Base-by-base conservation (phyloP, 2,329 filamentous ascomycete genomes). In the Hypoxylon sp. region DNA sequence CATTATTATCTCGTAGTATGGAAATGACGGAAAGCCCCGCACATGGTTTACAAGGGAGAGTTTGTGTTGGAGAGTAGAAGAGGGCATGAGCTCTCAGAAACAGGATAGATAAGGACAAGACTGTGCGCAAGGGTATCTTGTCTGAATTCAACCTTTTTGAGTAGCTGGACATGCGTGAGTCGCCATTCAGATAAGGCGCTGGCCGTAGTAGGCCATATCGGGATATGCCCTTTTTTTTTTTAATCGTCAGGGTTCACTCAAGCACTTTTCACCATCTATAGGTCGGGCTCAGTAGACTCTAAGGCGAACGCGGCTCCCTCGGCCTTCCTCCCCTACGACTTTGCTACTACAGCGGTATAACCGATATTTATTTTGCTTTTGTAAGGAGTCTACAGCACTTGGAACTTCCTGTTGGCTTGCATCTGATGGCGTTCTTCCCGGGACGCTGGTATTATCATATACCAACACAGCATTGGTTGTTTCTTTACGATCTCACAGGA, bases 1-100 rank as follows among this genome's bases (percentile, higher is more conserved):
- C 79, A 93, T 94, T 66, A 89, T 93, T 70, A 85, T 90, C 74
- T 88, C 87, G 52, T 89, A 88, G 83, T 70, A 71, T 59, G 68
- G 57, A 31, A 55, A 65, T 22, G 47, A 69, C 33, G 52, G 13
- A 33, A 29, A 14, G 13, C 46, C 31, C 37, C 55, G 24, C 8
- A 17, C 11, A 11, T 72, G 66, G 67, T 64, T 68, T 37, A 51
- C 55, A 3, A 59, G 65, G 56, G 9, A 37, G 37, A 33, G 17
- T 17, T 24, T 17, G 14, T 37, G 3, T 37, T 31, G 13, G 56
- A 48, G 33, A 46, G 3, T 35, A 17, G 19, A 26, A 31, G n/a
- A 63, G 51, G 14, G 24, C 52, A 22, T 10, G 22, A 51, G 14
- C 29, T 9, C 14, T 24, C 35, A 14, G 19, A 37, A 44, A 19